Evolutionary conservation across 192 early-diverging fungal genomes (phyloP), one percentile per base, ranked within the genome.

Genomic region (Jimgerdemannia lactiflua): DNA sequence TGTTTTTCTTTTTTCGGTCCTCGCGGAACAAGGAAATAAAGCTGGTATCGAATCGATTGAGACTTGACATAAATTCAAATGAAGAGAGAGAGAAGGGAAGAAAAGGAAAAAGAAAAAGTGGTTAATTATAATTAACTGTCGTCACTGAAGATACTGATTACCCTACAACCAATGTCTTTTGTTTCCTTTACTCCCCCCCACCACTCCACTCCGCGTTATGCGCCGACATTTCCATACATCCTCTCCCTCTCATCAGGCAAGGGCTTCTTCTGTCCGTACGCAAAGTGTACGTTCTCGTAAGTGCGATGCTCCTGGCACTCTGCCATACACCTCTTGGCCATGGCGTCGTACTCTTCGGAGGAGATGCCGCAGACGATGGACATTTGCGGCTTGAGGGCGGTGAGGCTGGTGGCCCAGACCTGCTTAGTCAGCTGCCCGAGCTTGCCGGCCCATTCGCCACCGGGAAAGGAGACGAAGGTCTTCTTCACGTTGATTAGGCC

Each of bases 261-360:
- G 67, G 41, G 17, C 74, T 76, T 76, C 67, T 82, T 82, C 44
- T 82, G 77, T 1, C 70, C 81, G 72, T 82, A 82, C 40, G 81
- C 73, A 76, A 82, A 82, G 43, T 82, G 81, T 29, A 82, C 75
- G 71, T 82, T 82, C 69, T 82, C 81, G 75, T 78, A 82, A 18
- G 77, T 82, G 40, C 79, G 78, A 69, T 79, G 75, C 64, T 74
- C 74, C 17, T 82, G 77, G 29, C 77, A 74, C 43, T 82, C 81
- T 19, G 73, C 73, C 74, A 77, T 74, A 49, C 81, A 82, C 4
- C 68, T 42, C n/a, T 70, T 18, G 11, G 76, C 39, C 17, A 68
- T 70, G 7, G 71, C 65, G 18, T 82, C 68, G 69, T 82, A 82
- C 41, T 79, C 69, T 40, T 76, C 81, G 4, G 68, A 19, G 2